phyloP scores from a whole-genome alignment of 805 yeast genomes.

The Hanseniaspora mollemarum region DNA sequence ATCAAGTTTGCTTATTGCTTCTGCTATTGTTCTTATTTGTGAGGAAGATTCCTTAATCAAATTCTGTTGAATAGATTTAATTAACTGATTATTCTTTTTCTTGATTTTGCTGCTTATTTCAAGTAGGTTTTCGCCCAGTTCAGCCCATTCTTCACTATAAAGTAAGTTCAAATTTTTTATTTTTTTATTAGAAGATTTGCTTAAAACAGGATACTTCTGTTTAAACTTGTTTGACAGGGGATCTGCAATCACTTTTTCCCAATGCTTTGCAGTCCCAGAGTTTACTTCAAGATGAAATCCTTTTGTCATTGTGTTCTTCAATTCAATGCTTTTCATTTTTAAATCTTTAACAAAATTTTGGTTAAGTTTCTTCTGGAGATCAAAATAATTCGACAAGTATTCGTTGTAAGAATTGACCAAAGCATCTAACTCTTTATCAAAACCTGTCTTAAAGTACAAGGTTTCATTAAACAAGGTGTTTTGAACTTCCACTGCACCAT shows the following conservation, averaged over 20 bases:
- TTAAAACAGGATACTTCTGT: not conserved
- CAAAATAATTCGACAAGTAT: constrained; percentile 24
- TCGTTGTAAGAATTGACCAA: constrained; percentile 31
- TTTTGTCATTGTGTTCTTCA: constrained; percentile 35
- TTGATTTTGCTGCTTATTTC: not conserved
- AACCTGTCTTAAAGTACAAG: constrained; percentile 26
- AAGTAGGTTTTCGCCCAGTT: constrained; percentile 37
- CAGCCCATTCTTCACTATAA: constrained; percentile 39
- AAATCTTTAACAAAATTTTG: constrained; percentile 24
- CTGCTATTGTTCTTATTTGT: not conserved
- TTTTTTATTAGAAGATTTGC: constrained; percentile 24
- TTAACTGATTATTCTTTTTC: not conserved
- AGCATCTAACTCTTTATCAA: constrained; percentile 26
- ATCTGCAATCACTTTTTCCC: constrained; percentile 19
- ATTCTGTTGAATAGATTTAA: not conserved
- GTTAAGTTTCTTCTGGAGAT: constrained; percentile 26
- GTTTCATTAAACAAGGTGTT: constrained; percentile 30
- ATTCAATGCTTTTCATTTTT: constrained; percentile 27
- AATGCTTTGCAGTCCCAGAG: constrained; percentile 29
- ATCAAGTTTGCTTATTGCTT: not conserved
- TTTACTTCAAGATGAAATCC: constrained; percentile 42
- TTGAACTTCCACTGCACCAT: constrained; percentile 36
- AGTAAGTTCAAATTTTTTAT: constrained; percentile 34
- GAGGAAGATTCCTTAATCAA: not conserved
- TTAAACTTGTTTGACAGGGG: not conserved